Evolutionary conservation across 2,329 filamentous ascomycete genomes (phyloP), one percentile per base, ranked within the genome.

Genomic region (Emmonsia crescens): DNA sequence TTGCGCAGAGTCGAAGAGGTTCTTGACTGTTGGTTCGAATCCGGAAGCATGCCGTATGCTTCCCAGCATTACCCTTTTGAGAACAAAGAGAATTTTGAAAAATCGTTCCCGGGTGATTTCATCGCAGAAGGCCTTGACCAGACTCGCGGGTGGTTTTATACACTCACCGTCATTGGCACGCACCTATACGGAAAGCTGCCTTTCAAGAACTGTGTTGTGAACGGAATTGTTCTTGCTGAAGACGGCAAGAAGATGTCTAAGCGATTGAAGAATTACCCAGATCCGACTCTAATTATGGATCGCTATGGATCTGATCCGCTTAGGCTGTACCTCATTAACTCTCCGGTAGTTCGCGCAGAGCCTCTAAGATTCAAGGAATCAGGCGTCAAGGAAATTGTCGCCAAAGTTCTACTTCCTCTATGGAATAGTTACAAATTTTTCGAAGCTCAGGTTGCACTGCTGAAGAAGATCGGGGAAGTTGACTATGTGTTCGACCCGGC

Each of bases 221-320:
- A 96, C 71, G 92, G 92, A 57, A 94, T 96, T 65, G 91, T 96
- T 4, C 82, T 96, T 48, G 92, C 92, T 0, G 91, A 96, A 73
- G 91, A 96, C 70, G 93, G 93, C 61, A 96, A 96, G 81, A 97
- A 97, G 81, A 97, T 97, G 93, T 96, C 91, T 6, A 97, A 97
- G 77, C 85, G 93, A 60, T 80, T 96, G 62, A 95, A 96, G 79
- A 97, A 97, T 76, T 97, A 96, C 74, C 93, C 93, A 0, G 91
- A 96, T 70, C 93, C 93, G 12, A 80, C 79, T 61, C 78, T 91
- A 59, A 85, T 97, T 67, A 94, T 96, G 82, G 78, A 88, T 62
- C 88, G 88, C 70, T 96, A 96, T 72, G 93, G 93, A 24, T 92
- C 91, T 1, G 93, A 97, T 77, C 91, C 93, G 36, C 83, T 97